Base-by-base conservation (phyloP, 1,284 basidiomycete genomes). In the Vanrija sp. region DNA sequence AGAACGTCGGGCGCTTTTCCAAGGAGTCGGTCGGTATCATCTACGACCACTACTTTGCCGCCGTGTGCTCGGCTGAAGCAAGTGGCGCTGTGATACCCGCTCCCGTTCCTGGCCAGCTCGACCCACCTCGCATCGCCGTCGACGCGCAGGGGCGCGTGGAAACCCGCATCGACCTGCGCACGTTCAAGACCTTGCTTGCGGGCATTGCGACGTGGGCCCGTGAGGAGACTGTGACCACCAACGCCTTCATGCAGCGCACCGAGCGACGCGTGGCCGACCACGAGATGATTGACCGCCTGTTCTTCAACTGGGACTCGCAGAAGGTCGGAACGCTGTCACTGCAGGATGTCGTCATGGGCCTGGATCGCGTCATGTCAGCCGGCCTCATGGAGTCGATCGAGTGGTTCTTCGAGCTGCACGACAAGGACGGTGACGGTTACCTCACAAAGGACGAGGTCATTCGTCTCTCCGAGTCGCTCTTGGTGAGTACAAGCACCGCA, bases 301-400 rank as follows among this genome's bases (percentile, higher is more conserved):
- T 95, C 78, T 91, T 82, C 77, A 89, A 88, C 67, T 97, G 94
- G 93, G 93, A 97, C 77, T 81, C 79, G 3, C 83, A 86, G 38
- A 85, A 83, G 71, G 80, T 83, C 61, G 92, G 92, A 0, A 87
- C 91, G 1, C 75, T 97, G 46, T 91, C 90, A 84, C 91, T 78
- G 8, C 71, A 97, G 87, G 93, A 98, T 72, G 81, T 98, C 26
- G 87, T 98, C 7, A 83, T 82, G 39, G 96, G 95, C 1, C 79
- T 98, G 44, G 87, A 96, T 67, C 86, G 86, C 14, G 88, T 97
- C 54, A 91, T 98, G 85, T 90, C 91, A 75, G 94, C 91, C 61
- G 96, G 96, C 72, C 80, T 98, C 59, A 96, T 98, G 91, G 90
- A 93, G 59, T 95, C 91, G 67, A 97, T 98, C 66, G 90, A 96